Conservation (phyloP, 768 basidiomycete genomes). For the Omphalotus guepiniiformis region DNA sequence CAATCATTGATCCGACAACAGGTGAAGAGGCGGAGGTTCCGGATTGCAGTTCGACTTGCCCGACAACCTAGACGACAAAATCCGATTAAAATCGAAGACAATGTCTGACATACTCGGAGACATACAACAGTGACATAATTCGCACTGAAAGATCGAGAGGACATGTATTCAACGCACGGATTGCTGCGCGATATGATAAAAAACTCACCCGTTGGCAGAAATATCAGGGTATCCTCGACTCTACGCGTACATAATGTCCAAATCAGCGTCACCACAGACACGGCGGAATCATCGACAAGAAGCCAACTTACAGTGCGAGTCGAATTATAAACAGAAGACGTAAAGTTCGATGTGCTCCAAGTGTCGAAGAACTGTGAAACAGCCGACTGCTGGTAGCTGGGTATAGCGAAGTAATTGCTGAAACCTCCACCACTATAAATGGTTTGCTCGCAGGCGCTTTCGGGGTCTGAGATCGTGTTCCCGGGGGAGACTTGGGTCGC, state of each 20-base stretch:
- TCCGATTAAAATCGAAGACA: background rate
- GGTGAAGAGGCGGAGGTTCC: conserved; percentile 51
- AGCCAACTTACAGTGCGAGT: conserved; percentile 30
- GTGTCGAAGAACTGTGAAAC: conserved; percentile 35
- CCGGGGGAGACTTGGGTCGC: conserved; percentile 44
- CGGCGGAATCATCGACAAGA: too few species aligned
- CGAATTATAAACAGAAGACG: conserved; percentile 39
- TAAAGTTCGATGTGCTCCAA: conserved; percentile 35
- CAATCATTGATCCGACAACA: conserved; percentile 43
- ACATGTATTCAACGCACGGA: conserved; percentile 8
- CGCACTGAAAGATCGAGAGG: conserved; percentile 7
- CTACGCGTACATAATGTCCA: conserved; percentile 4
- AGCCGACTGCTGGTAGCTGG: conserved; percentile 39
- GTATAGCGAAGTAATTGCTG: conserved; percentile 37
- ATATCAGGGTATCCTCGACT: conserved; percentile 50
- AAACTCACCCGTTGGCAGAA: conserved; percentile 41
- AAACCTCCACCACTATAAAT: background rate
- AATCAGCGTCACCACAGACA: conserved; percentile 15
- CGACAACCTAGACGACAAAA: conserved; percentile 24
- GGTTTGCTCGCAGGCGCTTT: conserved; percentile 36
- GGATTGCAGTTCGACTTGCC: conserved; percentile 34
- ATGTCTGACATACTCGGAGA: background rate
- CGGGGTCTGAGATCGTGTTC: conserved; percentile 37
- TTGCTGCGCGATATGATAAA: too few species aligned
- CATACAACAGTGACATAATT: conserved; percentile 31